Conservation (phyloP, 192 early-diverging fungal species). For the Dimargaris cristalligena region DNA sequence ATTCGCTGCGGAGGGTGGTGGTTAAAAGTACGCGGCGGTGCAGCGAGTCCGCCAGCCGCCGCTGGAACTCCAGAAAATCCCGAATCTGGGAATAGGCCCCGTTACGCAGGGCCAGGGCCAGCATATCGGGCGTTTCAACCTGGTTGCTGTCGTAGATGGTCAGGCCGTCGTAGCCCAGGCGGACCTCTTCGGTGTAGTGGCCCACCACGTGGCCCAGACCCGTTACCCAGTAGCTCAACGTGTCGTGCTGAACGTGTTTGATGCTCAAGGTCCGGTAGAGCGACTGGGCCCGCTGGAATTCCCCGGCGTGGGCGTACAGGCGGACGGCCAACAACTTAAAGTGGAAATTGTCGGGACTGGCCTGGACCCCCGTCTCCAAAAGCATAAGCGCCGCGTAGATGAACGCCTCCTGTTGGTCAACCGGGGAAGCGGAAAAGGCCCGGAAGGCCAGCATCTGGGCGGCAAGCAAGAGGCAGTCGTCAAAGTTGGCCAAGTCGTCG, state of each 20-base stretch:
- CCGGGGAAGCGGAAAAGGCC: not conserved
- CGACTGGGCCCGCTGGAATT: conserved; percentile 35
- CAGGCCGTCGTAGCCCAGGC: conserved; percentile 38
- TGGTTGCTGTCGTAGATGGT: conserved; percentile 63
- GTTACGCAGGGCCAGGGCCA: conserved; percentile 66
- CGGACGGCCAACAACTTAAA: conserved; percentile 78
- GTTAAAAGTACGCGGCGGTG: conserved; percentile 52
- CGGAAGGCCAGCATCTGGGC: not conserved
- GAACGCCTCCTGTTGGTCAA: conserved; percentile 5
- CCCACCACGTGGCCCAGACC: conserved; percentile 20
- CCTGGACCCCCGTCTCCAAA: conserved; percentile 54
- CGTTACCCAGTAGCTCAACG: conserved; percentile 40
- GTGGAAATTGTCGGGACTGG: conserved; percentile 66
- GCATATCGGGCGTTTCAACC: conserved; percentile 71
- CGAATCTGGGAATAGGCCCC: conserved; percentile 79
- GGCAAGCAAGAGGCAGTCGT: not conserved
- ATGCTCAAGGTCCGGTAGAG: conserved; percentile 61
- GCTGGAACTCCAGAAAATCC: conserved; percentile 72
- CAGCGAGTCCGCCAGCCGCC: conserved; percentile 49
- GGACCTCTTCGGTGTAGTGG: conserved; percentile 25
- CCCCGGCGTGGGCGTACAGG: conserved; percentile 54
- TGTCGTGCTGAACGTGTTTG: conserved; percentile 87
- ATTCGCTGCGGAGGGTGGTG: conserved; percentile 47
- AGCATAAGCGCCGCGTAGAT: conserved; percentile 32
- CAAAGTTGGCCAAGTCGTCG: not conserved